Evolutionary conservation across 495 filamentous ascomycete genomes (phyloP).

Genomic region (Collariella sp.): DNA sequence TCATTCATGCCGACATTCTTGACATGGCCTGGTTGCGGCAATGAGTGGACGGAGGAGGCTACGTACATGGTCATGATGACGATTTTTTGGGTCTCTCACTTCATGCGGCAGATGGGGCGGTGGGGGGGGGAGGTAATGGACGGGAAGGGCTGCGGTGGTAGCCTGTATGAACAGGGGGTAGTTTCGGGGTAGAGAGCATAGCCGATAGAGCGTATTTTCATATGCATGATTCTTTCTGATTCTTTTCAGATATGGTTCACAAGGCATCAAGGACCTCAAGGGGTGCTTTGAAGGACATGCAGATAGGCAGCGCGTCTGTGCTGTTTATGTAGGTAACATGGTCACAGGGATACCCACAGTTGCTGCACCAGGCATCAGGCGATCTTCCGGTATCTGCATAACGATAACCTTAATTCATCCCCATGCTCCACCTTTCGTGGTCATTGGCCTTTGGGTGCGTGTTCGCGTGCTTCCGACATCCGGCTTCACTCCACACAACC

Average conservation of each 20-base stretch:
- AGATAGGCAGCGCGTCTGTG: too few relatives aligned
- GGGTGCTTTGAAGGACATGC: too few relatives aligned
- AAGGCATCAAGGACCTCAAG: too few relatives aligned
- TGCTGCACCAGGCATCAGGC: too few relatives aligned
- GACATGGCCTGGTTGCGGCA: not conserved
- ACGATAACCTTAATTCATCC: conserved; percentile 17
- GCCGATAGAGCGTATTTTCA: not conserved
- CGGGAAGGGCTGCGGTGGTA: not conserved
- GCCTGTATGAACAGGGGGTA: not conserved
- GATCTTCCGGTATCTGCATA: not conserved
- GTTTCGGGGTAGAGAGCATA: not conserved
- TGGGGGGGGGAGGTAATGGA: not conserved
- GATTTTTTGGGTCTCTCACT: not conserved
- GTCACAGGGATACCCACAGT: too few relatives aligned
- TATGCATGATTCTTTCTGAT: not conserved
- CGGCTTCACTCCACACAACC: not conserved
- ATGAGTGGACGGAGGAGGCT: not conserved
- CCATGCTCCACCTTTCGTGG: conserved; percentile 6
- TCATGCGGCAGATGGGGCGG: not conserved
- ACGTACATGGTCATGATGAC: not conserved
- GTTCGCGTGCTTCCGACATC: not conserved
- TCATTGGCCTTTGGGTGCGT: not conserved
- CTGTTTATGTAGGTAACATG: too few relatives aligned
- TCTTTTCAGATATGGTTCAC: not conserved
- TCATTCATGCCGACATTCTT: not conserved